Evolutionary conservation across 2,329 filamentous ascomycete species (phyloP).

Genomic region (Calonectria honghensis): DNA sequence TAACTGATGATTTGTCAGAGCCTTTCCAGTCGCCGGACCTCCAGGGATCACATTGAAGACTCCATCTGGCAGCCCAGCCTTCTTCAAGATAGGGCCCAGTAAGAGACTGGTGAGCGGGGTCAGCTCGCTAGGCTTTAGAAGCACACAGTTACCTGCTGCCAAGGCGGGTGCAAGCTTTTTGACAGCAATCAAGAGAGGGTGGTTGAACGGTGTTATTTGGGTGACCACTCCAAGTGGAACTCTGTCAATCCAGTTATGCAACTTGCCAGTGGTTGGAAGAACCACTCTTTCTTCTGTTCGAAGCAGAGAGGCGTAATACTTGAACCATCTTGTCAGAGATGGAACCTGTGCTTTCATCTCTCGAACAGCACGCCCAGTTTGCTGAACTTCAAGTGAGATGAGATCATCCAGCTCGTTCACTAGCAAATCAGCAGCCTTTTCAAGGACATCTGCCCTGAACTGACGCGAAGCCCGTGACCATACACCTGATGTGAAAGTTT

Average conservation of each 20-base stretch:
- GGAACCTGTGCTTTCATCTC: slow-evolving; percentile 83
- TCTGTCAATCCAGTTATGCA: slow-evolving; percentile 74
- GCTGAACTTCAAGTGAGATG: slow-evolving; percentile 78
- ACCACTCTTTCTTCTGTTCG: slow-evolving; percentile 81
- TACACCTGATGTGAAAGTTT: slow-evolving; percentile 78
- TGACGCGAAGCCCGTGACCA: slow-evolving; percentile 79
- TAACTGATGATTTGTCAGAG: slow-evolving; percentile 70
- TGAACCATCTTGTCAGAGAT: slow-evolving; percentile 80
- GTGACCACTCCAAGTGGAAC: slow-evolving; percentile 75
- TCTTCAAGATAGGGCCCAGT: slow-evolving; percentile 75
- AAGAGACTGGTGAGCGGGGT: slow-evolving; percentile 77
- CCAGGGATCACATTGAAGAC: slow-evolving; percentile 79
- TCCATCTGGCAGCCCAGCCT: slow-evolving; percentile 82
- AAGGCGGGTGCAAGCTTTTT: slow-evolving; percentile 78
- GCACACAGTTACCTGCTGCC: slow-evolving; percentile 74
- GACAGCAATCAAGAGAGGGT: slow-evolving; percentile 74
- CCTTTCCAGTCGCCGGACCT: slow-evolving; percentile 71
- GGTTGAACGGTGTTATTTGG: slow-evolving; percentile 76
- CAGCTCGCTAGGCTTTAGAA: slow-evolving; percentile 78
- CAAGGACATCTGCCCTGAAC: slow-evolving; percentile 76
- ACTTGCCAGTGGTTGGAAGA: slow-evolving; percentile 77
- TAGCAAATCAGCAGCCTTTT: slow-evolving; percentile 74
- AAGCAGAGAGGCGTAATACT: slow-evolving; percentile 80
- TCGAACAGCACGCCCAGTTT: slow-evolving; percentile 80
- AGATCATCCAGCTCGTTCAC: slow-evolving; percentile 71